Evolutionary conservation across 768 basidiomycete genomes (phyloP).

Genomic region (Phlebiopsis gigantea): DNA sequence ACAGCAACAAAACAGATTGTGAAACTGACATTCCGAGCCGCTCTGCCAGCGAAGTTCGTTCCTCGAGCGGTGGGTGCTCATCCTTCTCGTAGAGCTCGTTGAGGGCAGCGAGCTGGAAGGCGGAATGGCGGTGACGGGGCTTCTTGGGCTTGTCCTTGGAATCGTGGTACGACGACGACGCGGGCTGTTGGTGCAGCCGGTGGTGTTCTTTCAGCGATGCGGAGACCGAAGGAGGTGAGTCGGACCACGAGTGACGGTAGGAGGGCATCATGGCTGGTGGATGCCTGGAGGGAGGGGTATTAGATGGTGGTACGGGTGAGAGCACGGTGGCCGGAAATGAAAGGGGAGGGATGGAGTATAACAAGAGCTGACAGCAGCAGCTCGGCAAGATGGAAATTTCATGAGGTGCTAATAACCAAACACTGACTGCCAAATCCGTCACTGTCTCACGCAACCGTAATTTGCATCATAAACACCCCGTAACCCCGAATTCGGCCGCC

Average conservation of each 20-base stretch:
- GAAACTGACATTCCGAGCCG: conserved; percentile 68
- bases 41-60: conserved; percentile 62
- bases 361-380: conserved; percentile 14
- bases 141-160: conserved; percentile 56
- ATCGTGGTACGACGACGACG: conserved; percentile 20
- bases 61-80: conserved; percentile 69
- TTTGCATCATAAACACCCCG: conserved; percentile 18
- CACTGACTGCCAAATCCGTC: conserved; percentile 16
- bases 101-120: conserved; percentile 66
- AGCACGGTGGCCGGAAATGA: conserved; percentile 15
- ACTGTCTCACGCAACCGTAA: conserved; percentile 18
- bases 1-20: conserved; percentile 14
- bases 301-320: conserved; percentile 9
- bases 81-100: conserved; percentile 75
- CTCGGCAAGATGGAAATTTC: conserved; percentile 14
- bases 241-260: conserved; percentile 9
- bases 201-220: conserved; percentile 16
- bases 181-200: conserved; percentile 6
- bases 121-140: conserved; percentile 72
- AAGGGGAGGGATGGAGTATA: conserved; percentile 16
- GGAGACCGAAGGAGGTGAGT: conserved; percentile 22
- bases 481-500: conserved; percentile 16
- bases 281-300: conserved; percentile 1
- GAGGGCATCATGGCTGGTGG: conserved; percentile 16
- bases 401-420: conserved; percentile 16